A percentile compares a stretch with the other conserved stretches of the same genome.
Evolutionary conservation across 2,329 filamentous ascomycete genomes (phyloP).

Genomic region (Diaporthe citriasiana): DNA sequence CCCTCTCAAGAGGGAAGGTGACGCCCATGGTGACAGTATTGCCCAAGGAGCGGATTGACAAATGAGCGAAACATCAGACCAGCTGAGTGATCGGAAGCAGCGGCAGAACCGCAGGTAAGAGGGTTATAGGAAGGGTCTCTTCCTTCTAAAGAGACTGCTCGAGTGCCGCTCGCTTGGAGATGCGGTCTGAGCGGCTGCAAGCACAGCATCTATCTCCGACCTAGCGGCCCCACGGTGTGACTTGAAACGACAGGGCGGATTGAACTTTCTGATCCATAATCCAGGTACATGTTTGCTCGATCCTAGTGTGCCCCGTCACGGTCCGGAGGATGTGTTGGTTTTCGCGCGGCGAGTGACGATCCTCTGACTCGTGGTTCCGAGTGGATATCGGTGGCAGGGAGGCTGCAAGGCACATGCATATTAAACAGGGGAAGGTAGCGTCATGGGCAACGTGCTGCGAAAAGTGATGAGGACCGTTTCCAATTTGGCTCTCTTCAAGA

Average conservation of each 20-base stretch:
- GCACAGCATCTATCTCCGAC: constrained; percentile 27
- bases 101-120: background rate
- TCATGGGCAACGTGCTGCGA: background rate
- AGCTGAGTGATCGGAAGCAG: constrained; percentile 24
- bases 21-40: constrained; percentile 16
- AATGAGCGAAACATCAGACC: constrained; percentile 27
- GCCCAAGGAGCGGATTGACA: background rate
- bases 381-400: constrained; percentile 29
- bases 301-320: constrained; percentile 15
- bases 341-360: constrained; percentile 19
- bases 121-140: background rate
- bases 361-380: constrained; percentile 21
- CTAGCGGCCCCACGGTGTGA: constrained; percentile 29
- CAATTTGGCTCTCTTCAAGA: background rate
- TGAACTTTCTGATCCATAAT: constrained; percentile 29
- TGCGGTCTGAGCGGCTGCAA: constrained; percentile 12
- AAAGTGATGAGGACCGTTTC: background rate
- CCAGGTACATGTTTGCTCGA: constrained; percentile 19
- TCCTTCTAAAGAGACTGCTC: constrained; percentile 25
- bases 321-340: constrained; percentile 17
- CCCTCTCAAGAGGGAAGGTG: constrained; percentile 14
- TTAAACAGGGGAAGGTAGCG: background rate
- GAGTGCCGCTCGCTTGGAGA: background rate
- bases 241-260: constrained; percentile 30
- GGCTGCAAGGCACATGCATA: constrained; percentile 5